These are phyloP conservation scores for Mycena metata DNA, from an alignment of 768 basidiomycete species.

Conservation along the genomic window DNA sequence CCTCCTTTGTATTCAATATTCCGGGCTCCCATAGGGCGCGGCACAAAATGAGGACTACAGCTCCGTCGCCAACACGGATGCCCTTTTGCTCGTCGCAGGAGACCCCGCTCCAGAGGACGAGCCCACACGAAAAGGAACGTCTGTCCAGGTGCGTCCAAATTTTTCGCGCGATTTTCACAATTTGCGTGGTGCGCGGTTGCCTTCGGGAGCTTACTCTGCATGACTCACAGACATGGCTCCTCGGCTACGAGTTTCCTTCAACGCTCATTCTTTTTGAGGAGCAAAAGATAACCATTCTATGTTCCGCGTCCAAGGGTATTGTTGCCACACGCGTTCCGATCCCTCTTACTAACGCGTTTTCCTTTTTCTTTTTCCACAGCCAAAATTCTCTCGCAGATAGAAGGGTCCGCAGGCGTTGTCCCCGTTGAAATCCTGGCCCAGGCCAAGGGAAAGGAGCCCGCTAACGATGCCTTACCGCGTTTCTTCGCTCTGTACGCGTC, in stretches of 20 bases:
- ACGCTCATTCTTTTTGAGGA: constrained; percentile 90
- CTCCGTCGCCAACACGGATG: constrained; percentile 76
- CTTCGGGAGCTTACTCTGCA: constrained; percentile 31
- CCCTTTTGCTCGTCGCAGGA: constrained; percentile 79
- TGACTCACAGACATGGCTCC: constrained; percentile 86
- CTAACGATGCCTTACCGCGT: constrained; percentile 79
- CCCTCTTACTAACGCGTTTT: constrained; percentile 7
- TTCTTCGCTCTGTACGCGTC: constrained; percentile 75
- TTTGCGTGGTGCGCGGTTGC: constrained; percentile 27
- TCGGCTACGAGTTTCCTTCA: constrained; percentile 98
- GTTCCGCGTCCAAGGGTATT: constrained; percentile 90
- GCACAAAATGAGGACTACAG: constrained; percentile 78
- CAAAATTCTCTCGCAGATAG: constrained; percentile 87
- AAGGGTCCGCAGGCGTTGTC: constrained; percentile 66
- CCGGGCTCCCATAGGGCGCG: constrained; percentile 62
- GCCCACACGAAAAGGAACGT: constrained; percentile 90
- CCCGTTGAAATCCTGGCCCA: constrained; percentile 84
- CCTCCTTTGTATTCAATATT: constrained; percentile 34
- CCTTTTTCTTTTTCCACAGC: constrained; percentile 59
- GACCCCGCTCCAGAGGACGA: constrained; percentile 90
- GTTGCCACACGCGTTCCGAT: constrained; percentile 28
- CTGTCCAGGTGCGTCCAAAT: constrained; percentile 79
- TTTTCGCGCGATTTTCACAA: constrained; percentile 1
- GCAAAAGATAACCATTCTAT: constrained; percentile 82
- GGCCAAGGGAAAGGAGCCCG: constrained; percentile 83